Percentiles rank a stretch among this genome's conserved stretches.
Evolutionary conservation across 805 yeast genomes (phyloP).

Genomic region (Candida parachauliodes): DNA sequence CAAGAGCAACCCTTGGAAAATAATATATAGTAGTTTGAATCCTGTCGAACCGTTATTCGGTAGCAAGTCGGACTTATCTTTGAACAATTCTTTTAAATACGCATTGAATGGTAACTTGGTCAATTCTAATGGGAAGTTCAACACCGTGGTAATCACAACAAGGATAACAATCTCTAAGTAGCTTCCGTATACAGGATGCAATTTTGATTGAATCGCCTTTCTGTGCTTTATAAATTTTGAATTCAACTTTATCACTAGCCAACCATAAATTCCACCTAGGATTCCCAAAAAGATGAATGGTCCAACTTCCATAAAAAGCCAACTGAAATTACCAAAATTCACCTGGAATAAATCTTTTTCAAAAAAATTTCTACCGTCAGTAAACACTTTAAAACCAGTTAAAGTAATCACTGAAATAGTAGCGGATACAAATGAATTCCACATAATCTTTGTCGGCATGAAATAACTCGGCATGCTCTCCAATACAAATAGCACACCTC

Average conservation of each 20-base stretch:
- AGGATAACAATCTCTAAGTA: constrained; percentile 49
- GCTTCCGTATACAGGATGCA: constrained; percentile 19
- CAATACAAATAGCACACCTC: constrained; percentile 77
- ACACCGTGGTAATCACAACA: constrained; percentile 48
- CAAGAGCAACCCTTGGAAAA: constrained; percentile 53
- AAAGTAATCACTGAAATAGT: constrained; percentile 66
- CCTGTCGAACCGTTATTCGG: constrained; percentile 20
- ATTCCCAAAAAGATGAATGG: constrained; percentile 73
- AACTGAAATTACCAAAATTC: constrained; percentile 65
- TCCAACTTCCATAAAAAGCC: constrained; percentile 67
- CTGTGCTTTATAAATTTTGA: constrained; percentile 34
- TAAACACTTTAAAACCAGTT: constrained; percentile 34
- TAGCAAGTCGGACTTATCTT: constrained; percentile 49
- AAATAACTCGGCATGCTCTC: constrained; percentile 67
- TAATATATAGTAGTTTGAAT: constrained; percentile 33
- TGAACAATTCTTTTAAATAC: constrained; percentile 57
- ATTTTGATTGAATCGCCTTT: constrained; percentile 16
- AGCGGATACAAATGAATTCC: constrained; percentile 82
- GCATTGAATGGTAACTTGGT: constrained; percentile 54
- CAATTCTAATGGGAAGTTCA: constrained; percentile 54
- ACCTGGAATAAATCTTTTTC: constrained; percentile 56
- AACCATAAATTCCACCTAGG: constrained; percentile 67
- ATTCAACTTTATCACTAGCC: constrained; percentile 47
- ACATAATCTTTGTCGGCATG: constrained; percentile 62
- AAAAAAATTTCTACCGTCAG: constrained; percentile 35